Evolutionary conservation across 2,329 filamentous ascomycete species (phyloP).

Genomic region (Pseudohalonectria lignicola): DNA sequence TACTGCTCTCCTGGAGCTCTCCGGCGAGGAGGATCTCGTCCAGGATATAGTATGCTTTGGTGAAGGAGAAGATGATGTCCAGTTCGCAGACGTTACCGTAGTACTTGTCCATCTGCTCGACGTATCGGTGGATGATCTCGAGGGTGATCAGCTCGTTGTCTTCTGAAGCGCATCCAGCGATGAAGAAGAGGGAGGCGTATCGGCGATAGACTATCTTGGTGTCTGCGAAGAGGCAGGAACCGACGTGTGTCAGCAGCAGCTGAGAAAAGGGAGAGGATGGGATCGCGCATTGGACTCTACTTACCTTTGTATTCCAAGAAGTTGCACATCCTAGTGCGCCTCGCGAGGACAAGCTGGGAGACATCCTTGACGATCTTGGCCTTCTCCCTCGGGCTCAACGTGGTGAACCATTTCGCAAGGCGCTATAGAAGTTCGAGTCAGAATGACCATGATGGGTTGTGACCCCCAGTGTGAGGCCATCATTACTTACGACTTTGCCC

Average conservation of each 20-base stretch:
- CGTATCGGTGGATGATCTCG: constrained; percentile 97
- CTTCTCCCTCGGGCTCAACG: constrained; percentile 93
- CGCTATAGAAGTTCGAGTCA: constrained; percentile 46
- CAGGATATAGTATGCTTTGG: constrained; percentile 98
- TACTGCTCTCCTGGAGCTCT: constrained; percentile 97
- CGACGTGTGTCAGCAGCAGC: not conserved
- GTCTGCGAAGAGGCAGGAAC: constrained; percentile 41
- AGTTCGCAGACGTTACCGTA: constrained; percentile 99
- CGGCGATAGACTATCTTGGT: constrained; percentile 98
- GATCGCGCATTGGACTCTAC: constrained; percentile 7
- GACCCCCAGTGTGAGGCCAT: too few relatives aligned
- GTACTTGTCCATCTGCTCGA: constrained; percentile 99
- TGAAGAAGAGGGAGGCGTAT: constrained; percentile 98
- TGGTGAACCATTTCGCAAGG: constrained; percentile 98
- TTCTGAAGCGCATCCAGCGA: constrained; percentile 90
- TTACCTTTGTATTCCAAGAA: constrained; percentile 98
- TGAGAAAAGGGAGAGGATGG: constrained; percentile 1
- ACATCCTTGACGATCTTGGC: constrained; percentile 99
- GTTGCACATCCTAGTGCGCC: constrained; percentile 98
- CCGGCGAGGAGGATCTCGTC: constrained; percentile 92
- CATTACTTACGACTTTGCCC: constrained; percentile 92
- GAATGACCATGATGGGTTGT: not conserved
- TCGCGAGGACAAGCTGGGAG: constrained; percentile 88
- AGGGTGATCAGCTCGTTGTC: constrained; percentile 98
- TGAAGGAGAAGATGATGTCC: constrained; percentile 99